Conservation (phyloP, 2,329 filamentous ascomycete genomes). For the Macroventuria anomochaeta region DNA sequence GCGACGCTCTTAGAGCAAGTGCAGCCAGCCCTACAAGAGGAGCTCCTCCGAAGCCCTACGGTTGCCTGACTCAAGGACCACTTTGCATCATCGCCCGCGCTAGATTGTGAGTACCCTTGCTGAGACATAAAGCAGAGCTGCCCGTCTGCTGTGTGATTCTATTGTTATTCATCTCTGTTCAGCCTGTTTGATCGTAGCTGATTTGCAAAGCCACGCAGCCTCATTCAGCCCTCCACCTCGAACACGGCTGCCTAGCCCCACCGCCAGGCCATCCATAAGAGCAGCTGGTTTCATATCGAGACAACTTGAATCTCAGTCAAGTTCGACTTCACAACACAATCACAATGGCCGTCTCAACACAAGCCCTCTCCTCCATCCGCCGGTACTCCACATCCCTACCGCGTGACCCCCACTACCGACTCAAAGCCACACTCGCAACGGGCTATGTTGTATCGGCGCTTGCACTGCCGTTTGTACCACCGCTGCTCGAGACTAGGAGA, state of each 20-base stretch:
- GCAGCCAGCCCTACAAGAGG: neutral
- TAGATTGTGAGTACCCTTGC: conserved; percentile 4
- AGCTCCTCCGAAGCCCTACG: conserved; percentile 16
- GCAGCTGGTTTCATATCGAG: too few relatives aligned
- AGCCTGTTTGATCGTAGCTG: neutral
- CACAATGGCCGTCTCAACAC: conserved; percentile 42
- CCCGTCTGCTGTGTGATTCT: neutral
- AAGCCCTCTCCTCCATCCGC: conserved; percentile 41
- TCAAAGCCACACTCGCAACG: conserved; percentile 47
- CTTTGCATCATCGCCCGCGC: conserved; percentile 12
- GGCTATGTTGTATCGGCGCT: conserved; percentile 49
- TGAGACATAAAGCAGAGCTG: conserved; percentile 6
- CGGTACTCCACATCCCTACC: conserved; percentile 46
- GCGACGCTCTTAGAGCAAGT: neutral
- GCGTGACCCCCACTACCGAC: conserved; percentile 44
- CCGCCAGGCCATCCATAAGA: neutral
- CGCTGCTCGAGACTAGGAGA: conserved; percentile 46
- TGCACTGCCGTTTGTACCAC: conserved; percentile 50
- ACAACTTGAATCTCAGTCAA: neutral
- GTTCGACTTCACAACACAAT: neutral
- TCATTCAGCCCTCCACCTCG: neutral
- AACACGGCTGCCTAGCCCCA: conserved; percentile 4
- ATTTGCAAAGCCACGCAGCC: neutral
- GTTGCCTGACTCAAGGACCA: neutral
- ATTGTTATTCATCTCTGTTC: neutral